These are phyloP conservation scores for Ophiostoma triangulosporum DNA, from an alignment of 2,329 filamentous ascomycete genomes.

Conservation along the genomic window DNA sequence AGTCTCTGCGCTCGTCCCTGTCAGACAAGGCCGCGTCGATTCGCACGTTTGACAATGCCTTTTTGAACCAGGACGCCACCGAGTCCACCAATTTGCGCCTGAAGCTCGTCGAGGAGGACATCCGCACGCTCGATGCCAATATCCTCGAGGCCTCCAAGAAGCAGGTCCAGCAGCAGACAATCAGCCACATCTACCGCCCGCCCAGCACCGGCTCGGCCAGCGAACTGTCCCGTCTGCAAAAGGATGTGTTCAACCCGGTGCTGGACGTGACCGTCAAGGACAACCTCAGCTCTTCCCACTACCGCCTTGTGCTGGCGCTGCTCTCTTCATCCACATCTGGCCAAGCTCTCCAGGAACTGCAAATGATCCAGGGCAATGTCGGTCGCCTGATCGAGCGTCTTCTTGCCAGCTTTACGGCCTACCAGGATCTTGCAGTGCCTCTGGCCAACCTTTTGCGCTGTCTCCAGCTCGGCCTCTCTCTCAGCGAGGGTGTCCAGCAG, in stretches of 20 bases:
- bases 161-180: constrained; percentile 4
- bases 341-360: constrained; percentile 29
- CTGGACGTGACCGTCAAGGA: constrained; percentile 47
- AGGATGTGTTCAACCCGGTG: constrained; percentile 73
- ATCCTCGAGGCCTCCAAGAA: neutral
- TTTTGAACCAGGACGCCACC: constrained; percentile 49
- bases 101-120: constrained; percentile 46
- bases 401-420: constrained; percentile 58
- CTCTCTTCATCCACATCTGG: constrained; percentile 12
- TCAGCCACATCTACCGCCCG: constrained; percentile 11
- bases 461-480: constrained; percentile 59
- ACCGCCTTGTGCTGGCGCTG: constrained; percentile 20
- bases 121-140: constrained; percentile 22
- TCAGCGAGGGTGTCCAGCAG: constrained; percentile 34
- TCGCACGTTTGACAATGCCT: constrained; percentile 48
- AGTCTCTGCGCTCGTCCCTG: constrained; percentile 42
- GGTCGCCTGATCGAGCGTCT: constrained; percentile 58
- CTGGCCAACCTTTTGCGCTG: constrained; percentile 68
- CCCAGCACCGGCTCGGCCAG: constrained; percentile 3
- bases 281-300: constrained; percentile 27
- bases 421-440: constrained; percentile 73
- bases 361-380: constrained; percentile 43
- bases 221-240: constrained; percentile 52
- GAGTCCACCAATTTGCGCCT: constrained; percentile 48
- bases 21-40: constrained; percentile 45